These are phyloP conservation scores for Bathelium albidoporum DNA, from an alignment of 495 filamentous ascomycete species.

Conservation along the genomic window DNA sequence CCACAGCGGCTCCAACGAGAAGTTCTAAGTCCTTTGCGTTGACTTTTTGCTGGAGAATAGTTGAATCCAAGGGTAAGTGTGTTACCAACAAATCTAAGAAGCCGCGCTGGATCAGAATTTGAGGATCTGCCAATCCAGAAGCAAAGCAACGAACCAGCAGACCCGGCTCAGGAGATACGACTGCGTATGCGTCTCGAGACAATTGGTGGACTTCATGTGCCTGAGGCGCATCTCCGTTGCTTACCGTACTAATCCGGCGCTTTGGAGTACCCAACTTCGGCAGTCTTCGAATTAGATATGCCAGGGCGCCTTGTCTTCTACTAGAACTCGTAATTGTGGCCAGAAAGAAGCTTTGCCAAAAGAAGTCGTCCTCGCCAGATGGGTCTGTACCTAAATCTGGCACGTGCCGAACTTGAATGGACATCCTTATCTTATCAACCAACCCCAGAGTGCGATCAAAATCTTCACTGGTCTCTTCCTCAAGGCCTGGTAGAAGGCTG, in stretches of 20 bases:
- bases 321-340: conserved; percentile 80
- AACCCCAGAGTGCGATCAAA: conserved; percentile 79
- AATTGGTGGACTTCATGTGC: conserved; percentile 8
- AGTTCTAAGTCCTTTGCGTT: conserved; percentile 65
- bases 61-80: conserved; percentile 79
- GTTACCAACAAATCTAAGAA: conserved; percentile 89
- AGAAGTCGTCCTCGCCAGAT: conserved; percentile 67
- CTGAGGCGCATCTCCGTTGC: not conserved
- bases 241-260: not conserved
- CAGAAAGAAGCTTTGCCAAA: conserved; percentile 97
- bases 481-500: conserved; percentile 76
- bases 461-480: conserved; percentile 94
- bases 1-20: conserved; percentile 67
- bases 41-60: conserved; percentile 63
- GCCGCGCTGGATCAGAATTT: conserved; percentile 83
- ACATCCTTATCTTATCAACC: conserved; percentile 53
- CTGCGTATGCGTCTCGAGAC: conserved; percentile 47
- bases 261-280: conserved; percentile 50
- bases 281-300: conserved; percentile 69
- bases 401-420: conserved; percentile 29
- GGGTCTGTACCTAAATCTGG: conserved; percentile 39
- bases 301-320: conserved; percentile 73
- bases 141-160: conserved; percentile 83
- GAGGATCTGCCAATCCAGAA: conserved; percentile 77
- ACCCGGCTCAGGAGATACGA: conserved; percentile 86